Evolutionary conservation across 192 early-diverging fungal genomes (phyloP), one percentile per base, ranked within the genome.

Genomic region (Podila epicladia): DNA sequence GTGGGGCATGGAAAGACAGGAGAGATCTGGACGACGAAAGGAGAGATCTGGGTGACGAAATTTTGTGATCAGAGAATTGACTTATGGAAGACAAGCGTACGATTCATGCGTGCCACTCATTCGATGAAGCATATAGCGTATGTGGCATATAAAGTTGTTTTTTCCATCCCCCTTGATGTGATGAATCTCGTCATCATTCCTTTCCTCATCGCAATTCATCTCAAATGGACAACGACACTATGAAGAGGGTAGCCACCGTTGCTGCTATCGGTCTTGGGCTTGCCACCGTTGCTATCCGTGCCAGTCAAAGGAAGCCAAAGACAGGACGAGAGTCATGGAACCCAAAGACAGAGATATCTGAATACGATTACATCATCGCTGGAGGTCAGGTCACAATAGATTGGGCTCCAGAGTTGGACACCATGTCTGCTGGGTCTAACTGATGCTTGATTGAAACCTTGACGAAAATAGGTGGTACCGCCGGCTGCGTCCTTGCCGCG

Each of bases 401-500:
- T 37, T 9, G 35, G 33, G 33, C 33, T 35, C 33, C 33, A 35
- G 33, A 3, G 33, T 35, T 35, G 33, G 33, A 5, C 33, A 8
- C 35, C 0, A 37, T 9, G 35, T 37, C 35, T 9, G 35, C 35
- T 37, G 35, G 9, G 1, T 37, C 15, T 45, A 45, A 15, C 41
- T 17, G 13, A 3, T 45, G 4, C 41, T 45, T 17, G 4, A 1
- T 45, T 45, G 11, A 17, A 45, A 45, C 41, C 15, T 17, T 17
- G 41, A 2, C 15, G 4, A 41, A 45, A 8, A 37, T 35, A 73
- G 72, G 72, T 62, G 72, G 72, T 19, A 67, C 72, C 13, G 64
- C 72, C 7, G 72, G 72, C 3, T 73, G 72, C 29, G 72, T 73
- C 12, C 58, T 73, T 17, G 72, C 72, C 8, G 45, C 64, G 9